Evolutionary conservation across 129 eudicot species (phyloP).

Genomic region (Helichrysum umbraculigerum): DNA sequence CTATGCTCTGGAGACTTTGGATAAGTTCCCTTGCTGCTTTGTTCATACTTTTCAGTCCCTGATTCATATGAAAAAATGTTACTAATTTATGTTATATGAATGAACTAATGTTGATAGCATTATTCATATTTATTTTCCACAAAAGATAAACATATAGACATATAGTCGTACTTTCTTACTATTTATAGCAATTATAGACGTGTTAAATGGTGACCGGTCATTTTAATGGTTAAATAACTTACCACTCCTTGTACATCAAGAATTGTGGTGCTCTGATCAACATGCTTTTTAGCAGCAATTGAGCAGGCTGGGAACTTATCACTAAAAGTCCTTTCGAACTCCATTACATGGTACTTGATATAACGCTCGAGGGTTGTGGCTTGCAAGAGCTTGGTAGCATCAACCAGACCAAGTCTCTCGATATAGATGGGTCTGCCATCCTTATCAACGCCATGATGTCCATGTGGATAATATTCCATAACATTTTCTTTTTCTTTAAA

Average conservation of each 20-base stretch:
- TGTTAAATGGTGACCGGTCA: background rate
- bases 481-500: constrained; percentile 88
- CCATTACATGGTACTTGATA: constrained; percentile 81
- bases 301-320: constrained; percentile 96
- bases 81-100: too few relatives aligned
- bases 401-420: constrained; percentile 86
- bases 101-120: background rate
- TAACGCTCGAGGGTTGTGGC: constrained; percentile 94
- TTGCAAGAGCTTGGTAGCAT: constrained; percentile 79
- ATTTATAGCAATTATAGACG: background rate
- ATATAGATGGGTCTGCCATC: constrained; percentile 89
- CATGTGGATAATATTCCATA: constrained; percentile 83
- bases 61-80: background rate
- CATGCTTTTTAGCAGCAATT: constrained; percentile 74
- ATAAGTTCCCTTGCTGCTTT: constrained; percentile 88
- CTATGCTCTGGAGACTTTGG: constrained; percentile 78
- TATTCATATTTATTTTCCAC: background rate
- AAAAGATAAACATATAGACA: background rate
- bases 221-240: constrained; percentile 23
- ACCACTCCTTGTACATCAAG: constrained; percentile 99
- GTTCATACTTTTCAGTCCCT: constrained; percentile 90
- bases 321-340: constrained; percentile 83
- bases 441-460: constrained; percentile 99
- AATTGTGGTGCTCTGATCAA: constrained; percentile 96
- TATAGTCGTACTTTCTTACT: background rate